Base-by-base conservation (phyloP, 2,329 filamentous ascomycete genomes). In the Fusarium keratoplasticum region DNA sequence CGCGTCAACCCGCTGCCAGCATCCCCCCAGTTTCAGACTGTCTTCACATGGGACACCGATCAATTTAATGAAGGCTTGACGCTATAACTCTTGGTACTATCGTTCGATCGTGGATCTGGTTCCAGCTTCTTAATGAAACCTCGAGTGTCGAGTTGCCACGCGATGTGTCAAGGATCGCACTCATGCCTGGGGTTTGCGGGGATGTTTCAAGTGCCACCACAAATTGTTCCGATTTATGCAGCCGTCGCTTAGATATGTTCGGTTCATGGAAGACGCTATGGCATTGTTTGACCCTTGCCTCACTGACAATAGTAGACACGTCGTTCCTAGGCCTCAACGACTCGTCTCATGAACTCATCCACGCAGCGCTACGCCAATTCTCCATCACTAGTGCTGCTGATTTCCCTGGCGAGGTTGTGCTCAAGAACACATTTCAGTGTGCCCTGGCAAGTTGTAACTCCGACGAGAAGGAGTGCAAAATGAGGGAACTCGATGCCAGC, bases 241-340 rank as follows among this genome's bases (percentile, higher is more conserved):
- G n/a, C 11, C 57, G 27, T 3, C 2, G 25, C 0, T 18, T 14
- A 0, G 25, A 7, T 2, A 20, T 72, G 5, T 72, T 72, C 2
- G 6, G 31, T 4, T 69, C 69, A 2, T 72, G 64, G 69, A 61
- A 36, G 18, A 71, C 16, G 4, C 7, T 72, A 0, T 69, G 69
- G 69, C 64, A 72, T 0, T 72, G 64, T 8, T 35, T 72, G 2
- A 61, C 50, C 0, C 47, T 72, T 2, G 33, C 69, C 3, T 13
- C 47, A 1, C n/a, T 72, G 0, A 3, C 22, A 2, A 9, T 69
- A 13, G 69, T 47, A 2, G 54, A 29, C 1, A 44, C 35, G 2
- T 65, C 70, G 0, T 69, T 62, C 9, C 44, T 64, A 9, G 22
- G 29, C 1, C 60, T 71, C 0, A 38, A 20, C 0, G 11, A 11